Evolutionary conservation across 805 yeast genomes (phyloP).

Genomic region (Ogataea pini): DNA sequence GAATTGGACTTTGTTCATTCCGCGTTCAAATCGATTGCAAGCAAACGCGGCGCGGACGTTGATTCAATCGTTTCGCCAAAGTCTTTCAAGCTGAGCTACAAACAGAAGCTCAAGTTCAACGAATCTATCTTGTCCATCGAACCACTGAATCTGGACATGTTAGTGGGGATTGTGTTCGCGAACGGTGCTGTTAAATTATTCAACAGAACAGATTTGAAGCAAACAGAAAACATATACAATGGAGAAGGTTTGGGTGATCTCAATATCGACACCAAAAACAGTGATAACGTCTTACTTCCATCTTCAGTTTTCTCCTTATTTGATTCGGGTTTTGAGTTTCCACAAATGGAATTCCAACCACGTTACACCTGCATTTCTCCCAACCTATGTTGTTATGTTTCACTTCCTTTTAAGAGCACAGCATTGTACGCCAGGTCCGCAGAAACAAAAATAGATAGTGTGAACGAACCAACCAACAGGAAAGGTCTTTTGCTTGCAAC

Average conservation of each 20-base stretch:
- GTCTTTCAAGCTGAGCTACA: slow-evolving; percentile 17
- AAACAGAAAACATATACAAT: slow-evolving; percentile 22
- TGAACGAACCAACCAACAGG: slow-evolving; percentile 20
- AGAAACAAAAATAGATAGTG: slow-evolving; percentile 20
- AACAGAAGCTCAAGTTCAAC: slow-evolving; percentile 27
- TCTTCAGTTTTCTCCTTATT: slow-evolving; percentile 41
- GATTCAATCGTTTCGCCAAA: neutral
- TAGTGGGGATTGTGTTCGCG: slow-evolving; percentile 41
- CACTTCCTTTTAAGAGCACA: slow-evolving; percentile 30
- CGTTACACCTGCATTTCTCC: slow-evolving; percentile 49
- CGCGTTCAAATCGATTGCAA: slow-evolving; percentile 28
- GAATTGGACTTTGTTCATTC: slow-evolving; percentile 22
- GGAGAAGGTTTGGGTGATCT: slow-evolving; percentile 1
- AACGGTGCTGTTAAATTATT: slow-evolving; percentile 50
- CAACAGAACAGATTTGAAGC: slow-evolving; percentile 37
- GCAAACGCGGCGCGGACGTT: slow-evolving; percentile 21
- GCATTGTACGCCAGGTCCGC: slow-evolving; percentile 27
- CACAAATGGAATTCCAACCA: slow-evolving; percentile 37
- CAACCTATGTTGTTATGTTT: slow-evolving; percentile 44
- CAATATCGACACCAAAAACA: neutral
- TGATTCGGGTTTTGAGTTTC: slow-evolving; percentile 58
- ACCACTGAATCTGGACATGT: slow-evolving; percentile 41
- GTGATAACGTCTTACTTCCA: slow-evolving; percentile 31
- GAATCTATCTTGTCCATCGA: slow-evolving; percentile 33
- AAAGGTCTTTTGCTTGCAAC: slow-evolving; percentile 41